Conservation (phyloP, 495 filamentous ascomycete species). For the Durotheca rogersii region DNA sequence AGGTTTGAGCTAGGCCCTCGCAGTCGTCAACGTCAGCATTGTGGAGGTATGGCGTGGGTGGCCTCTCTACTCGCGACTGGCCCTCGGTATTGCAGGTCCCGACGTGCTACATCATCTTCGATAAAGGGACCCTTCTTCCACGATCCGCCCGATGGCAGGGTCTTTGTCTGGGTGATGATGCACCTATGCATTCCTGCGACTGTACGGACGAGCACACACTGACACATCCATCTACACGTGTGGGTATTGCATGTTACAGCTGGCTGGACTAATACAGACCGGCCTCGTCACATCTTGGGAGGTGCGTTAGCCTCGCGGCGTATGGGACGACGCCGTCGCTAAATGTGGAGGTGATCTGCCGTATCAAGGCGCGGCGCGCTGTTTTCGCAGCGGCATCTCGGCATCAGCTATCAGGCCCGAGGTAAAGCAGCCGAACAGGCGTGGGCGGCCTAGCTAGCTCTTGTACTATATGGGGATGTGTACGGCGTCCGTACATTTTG, state of each 20-base stretch:
- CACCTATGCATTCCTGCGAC: too few species aligned
- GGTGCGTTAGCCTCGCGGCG: slow-evolving; percentile 19
- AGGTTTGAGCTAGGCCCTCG: slow-evolving; percentile 8
- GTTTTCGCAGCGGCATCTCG: slow-evolving; percentile 26
- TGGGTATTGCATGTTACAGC: too few species aligned
- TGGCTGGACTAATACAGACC: slow-evolving; percentile 12
- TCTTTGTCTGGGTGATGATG: too few species aligned
- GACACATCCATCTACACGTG: too few species aligned
- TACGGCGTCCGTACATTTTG: too few species aligned
- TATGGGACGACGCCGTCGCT: slow-evolving; percentile 16
- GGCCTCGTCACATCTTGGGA: slow-evolving; percentile 17
- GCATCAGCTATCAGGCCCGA: too few species aligned
- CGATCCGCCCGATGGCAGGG: too few species aligned
- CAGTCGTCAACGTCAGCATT: slow-evolving; percentile 23
- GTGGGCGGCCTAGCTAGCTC: too few species aligned
- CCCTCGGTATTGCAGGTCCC: slow-evolving; percentile 1
- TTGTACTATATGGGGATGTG: too few species aligned
- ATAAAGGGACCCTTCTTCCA: too few species aligned
- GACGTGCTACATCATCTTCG: background rate
- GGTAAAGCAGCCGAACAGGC: too few species aligned
- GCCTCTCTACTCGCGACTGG: slow-evolving; percentile 9
- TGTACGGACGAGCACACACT: too few species aligned
- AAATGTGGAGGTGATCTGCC: slow-evolving; percentile 23
- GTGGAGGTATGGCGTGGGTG: slow-evolving; percentile 21
- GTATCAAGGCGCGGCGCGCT: slow-evolving; percentile 19